Conservation (phyloP, 2,329 filamentous ascomycete genomes). For the Plenodomus biglobosus region DNA sequence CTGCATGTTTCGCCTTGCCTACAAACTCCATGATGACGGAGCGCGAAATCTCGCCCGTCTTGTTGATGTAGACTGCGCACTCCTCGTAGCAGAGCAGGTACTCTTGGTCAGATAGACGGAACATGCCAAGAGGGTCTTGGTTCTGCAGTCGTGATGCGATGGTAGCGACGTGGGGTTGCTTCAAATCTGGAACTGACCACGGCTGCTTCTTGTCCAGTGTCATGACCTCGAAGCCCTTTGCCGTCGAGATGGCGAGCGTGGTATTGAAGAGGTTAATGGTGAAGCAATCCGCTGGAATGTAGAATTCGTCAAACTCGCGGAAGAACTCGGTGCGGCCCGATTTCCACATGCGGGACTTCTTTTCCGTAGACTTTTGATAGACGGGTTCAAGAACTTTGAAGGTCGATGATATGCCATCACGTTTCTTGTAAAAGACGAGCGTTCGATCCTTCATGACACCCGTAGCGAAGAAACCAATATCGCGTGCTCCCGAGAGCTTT, state of each 20-base stretch:
- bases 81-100: slow-evolving; percentile 94
- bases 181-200: slow-evolving; percentile 88
- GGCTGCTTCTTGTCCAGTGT: slow-evolving; percentile 97
- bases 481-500: slow-evolving; percentile 79
- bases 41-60: slow-evolving; percentile 92
- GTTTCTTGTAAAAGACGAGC: slow-evolving; percentile 95
- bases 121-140: slow-evolving; percentile 91
- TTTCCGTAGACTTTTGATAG: slow-evolving; percentile 87
- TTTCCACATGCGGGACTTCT: slow-evolving; percentile 69
- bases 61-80: slow-evolving; percentile 96
- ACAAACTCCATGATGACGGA: slow-evolving; percentile 98
- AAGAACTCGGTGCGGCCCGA: slow-evolving; percentile 88
- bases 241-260: slow-evolving; percentile 86
- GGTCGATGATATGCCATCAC: slow-evolving; percentile 85
- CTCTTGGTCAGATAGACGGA: slow-evolving; percentile 75
- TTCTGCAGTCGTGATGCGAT: slow-evolving; percentile 82
- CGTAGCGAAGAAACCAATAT: slow-evolving; percentile 95
- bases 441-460: slow-evolving; percentile 96
- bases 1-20: slow-evolving; percentile 84
- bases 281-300: slow-evolving; percentile 92
- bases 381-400: slow-evolving; percentile 98
- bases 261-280: slow-evolving; percentile 95
- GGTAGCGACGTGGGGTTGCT: slow-evolving; percentile 73
- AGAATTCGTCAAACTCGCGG: slow-evolving; percentile 98
- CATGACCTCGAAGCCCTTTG: slow-evolving; percentile 91